These are phyloP conservation scores for Trichoderma brevicompactum DNA, from an alignment of 2,329 filamentous ascomycete genomes.

Conservation along the genomic window DNA sequence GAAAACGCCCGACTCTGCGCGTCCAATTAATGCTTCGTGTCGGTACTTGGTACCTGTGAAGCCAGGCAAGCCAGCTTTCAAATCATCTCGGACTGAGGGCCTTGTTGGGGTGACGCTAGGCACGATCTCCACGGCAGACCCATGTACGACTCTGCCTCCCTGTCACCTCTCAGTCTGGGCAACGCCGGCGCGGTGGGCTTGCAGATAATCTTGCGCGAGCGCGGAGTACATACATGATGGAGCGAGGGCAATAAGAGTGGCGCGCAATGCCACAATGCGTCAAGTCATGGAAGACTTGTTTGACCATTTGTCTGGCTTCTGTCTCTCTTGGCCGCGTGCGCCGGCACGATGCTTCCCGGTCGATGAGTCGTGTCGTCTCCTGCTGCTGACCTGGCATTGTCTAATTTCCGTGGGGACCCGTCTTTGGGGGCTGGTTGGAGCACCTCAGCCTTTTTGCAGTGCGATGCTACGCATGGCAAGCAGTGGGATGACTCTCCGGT, in stretches of 20 bases:
- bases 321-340: slow-evolving; percentile 1
- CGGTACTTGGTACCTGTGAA: slow-evolving; percentile 11
- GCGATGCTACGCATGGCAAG: slow-evolving; percentile 22
- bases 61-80: neutral
- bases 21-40: slow-evolving; percentile 5
- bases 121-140: slow-evolving; percentile 26
- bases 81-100: slow-evolving; percentile 24
- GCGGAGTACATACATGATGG: neutral
- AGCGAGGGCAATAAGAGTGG: neutral
- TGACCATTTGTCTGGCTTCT: neutral
- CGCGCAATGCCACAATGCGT: neutral
- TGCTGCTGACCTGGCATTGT: slow-evolving; percentile 18
- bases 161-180: slow-evolving; percentile 15
- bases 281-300: neutral
- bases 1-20: neutral
- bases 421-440: slow-evolving; percentile 4
- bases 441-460: slow-evolving; percentile 22
- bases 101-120: slow-evolving; percentile 19
- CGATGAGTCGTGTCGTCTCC: slow-evolving; percentile 19
- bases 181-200: slow-evolving; percentile 15
- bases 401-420: slow-evolving; percentile 24
- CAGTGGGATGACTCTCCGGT: slow-evolving; percentile 2
- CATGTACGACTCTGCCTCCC: slow-evolving; percentile 18
- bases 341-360: slow-evolving; percentile 1
- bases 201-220: slow-evolving; percentile 6